Percentiles rank a stretch among this genome's conserved stretches.
Evolutionary conservation across 2,329 filamentous ascomycete species (phyloP).

Genomic region (Pestalotiopsis fici): DNA sequence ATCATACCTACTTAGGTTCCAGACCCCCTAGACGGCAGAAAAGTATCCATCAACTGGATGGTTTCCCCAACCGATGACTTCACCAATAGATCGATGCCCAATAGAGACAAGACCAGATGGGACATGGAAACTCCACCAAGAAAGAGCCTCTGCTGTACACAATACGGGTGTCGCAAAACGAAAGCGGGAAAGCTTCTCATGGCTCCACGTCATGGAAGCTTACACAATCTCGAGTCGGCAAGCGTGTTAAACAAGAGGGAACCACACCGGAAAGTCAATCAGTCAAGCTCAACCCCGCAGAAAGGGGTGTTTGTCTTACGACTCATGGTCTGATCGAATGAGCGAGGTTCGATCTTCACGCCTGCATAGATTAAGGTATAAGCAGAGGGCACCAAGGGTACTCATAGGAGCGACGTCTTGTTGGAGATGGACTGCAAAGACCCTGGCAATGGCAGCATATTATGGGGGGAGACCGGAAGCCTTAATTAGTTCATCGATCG

Average conservation of each 20-base stretch:
- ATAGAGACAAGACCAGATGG: background rate
- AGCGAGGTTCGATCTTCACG: background rate
- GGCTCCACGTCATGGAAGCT: slow-evolving; percentile 18
- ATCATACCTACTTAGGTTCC: background rate
- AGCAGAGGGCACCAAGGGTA: background rate
- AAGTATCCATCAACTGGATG: background rate
- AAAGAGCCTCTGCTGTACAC: slow-evolving; percentile 3
- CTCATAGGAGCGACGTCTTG: background rate
- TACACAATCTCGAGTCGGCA: slow-evolving; percentile 7
- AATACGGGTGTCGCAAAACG: background rate
- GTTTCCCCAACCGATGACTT: slow-evolving; percentile 3
- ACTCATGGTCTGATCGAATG: background rate
- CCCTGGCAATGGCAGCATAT: background rate
- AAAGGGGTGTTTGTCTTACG: slow-evolving; percentile 3
- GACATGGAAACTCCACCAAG: background rate
- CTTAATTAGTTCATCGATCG: background rate
- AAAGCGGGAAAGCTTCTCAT: background rate
- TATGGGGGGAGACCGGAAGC: background rate
- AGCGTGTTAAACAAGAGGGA: too few relatives aligned
- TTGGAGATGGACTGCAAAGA: background rate
- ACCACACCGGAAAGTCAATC: background rate
- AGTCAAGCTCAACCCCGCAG: slow-evolving; percentile 25
- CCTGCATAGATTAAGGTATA: background rate
- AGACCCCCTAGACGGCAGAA: background rate
- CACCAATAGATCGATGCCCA: slow-evolving; percentile 9